A percentile compares a stretch with the other conserved stretches of the same genome.
Conservation (phyloP, 805 yeast species). For the Yueomyces sp. region DNA sequence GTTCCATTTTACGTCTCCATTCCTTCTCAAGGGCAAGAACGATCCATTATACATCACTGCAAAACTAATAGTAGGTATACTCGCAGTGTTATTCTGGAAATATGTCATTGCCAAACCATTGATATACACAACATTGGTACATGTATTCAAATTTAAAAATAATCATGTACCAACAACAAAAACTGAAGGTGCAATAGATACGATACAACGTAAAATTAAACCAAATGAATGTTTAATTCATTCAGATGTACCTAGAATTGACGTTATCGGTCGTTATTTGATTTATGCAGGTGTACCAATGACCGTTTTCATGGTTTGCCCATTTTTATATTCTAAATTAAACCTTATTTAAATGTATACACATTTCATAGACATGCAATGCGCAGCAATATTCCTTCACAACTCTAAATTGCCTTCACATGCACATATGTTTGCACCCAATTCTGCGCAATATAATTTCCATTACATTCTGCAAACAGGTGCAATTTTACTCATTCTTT, state of each 20-base stretch:
- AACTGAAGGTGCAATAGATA: neutral
- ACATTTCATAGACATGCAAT: too few species aligned
- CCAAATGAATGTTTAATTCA: conserved; percentile 32
- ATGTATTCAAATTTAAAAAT: conserved; percentile 7
- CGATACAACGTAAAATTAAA: conserved; percentile 6
- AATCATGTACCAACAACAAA: conserved; percentile 14
- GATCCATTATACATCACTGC: conserved; percentile 27
- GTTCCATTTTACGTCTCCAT: conserved; percentile 15
- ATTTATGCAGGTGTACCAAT: conserved; percentile 74
- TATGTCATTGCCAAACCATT: conserved; percentile 48
- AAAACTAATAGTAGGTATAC: conserved; percentile 38
- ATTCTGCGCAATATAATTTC: too few species aligned
- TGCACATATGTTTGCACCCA: too few species aligned
- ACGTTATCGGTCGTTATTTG: conserved; percentile 59
- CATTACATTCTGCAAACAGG: too few species aligned
- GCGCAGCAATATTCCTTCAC: too few species aligned
- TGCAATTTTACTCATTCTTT: too few species aligned
- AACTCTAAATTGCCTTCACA: too few species aligned
- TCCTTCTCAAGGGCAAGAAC: conserved; percentile 8
- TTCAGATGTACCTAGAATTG: conserved; percentile 56
- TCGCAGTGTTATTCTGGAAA: conserved; percentile 60
- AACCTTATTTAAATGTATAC: neutral
- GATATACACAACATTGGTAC: conserved; percentile 34
- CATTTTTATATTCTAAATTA: conserved; percentile 9
- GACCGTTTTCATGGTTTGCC: conserved; percentile 31